phyloP scores from a whole-genome alignment of 2,329 filamentous ascomycete species.

The Blumeria hordei region DNA sequence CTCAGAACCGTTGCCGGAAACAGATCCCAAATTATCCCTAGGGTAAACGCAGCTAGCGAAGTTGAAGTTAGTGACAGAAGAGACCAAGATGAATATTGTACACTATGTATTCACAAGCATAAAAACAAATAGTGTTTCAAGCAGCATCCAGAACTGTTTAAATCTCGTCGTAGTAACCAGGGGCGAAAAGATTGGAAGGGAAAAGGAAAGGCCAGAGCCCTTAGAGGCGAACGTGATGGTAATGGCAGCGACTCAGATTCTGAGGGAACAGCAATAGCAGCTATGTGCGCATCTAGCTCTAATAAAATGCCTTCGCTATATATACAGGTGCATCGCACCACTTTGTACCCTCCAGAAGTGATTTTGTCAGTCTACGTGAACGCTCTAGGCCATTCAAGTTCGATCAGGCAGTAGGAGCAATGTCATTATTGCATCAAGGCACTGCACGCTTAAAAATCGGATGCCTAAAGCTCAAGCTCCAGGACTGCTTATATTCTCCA shows the following conservation, averaged over 20 bases:
- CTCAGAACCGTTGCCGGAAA: not conserved
- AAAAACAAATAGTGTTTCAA: not conserved
- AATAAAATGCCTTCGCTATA: not conserved
- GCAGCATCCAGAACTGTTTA: not conserved
- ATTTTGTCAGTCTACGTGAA: not conserved
- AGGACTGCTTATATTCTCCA: not conserved
- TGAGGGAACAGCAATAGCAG: not conserved
- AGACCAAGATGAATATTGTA: not conserved
- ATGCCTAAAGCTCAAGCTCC: not conserved
- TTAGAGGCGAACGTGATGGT: too few species aligned
- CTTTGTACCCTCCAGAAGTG: not conserved
- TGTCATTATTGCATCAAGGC: not conserved
- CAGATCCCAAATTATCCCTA: not conserved
- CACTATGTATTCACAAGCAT: not conserved
- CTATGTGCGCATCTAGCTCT: not conserved
- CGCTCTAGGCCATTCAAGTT: not conserved
- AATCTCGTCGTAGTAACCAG: too few species aligned
- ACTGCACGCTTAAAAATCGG: not conserved
- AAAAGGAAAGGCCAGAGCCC: too few species aligned
- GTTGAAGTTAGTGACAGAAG: too few species aligned
- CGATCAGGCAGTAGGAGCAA: not conserved
- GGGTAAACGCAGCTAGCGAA: not conserved
- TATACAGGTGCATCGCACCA: not conserved
- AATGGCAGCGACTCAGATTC: too few species aligned
- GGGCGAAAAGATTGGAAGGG: too few species aligned